phyloP scores from a whole-genome alignment of 129 eudicot species.

The Flaveria trinervia region DNA sequence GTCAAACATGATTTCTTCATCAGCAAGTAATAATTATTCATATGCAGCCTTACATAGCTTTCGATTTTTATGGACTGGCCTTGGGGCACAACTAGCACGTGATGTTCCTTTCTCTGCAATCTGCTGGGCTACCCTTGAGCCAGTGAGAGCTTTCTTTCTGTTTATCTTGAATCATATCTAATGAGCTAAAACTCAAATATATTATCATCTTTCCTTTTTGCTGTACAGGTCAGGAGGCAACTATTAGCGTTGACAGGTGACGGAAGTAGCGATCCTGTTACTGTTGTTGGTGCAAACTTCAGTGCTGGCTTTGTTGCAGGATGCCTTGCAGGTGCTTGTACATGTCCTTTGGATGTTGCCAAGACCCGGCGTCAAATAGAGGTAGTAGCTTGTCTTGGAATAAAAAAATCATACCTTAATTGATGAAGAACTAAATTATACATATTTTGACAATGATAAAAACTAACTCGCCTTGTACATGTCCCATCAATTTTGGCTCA shows the following conservation, averaged over 20 bases:
- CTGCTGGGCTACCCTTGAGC: conserved; percentile 94
- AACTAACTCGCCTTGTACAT: too few relatives aligned
- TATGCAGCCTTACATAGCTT: conserved; percentile 16
- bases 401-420: too few relatives aligned
- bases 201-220: neutral
- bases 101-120: conserved; percentile 96
- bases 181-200: neutral
- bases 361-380: conserved; percentile 91
- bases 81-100: conserved; percentile 90
- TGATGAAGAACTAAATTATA: too few relatives aligned
- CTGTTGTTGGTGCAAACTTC: conserved; percentile 71
- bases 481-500: too few relatives aligned
- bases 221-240: conserved; percentile 60
- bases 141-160: conserved; percentile 48
- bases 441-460: too few relatives aligned
- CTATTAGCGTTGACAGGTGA: conserved; percentile 47
- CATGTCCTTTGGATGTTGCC: conserved; percentile 94
- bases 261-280: conserved; percentile 36
- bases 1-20: neutral
- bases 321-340: conserved; percentile 72
- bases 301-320: conserved; percentile 88
- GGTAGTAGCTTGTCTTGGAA: conserved; percentile 38
- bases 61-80: conserved; percentile 87
- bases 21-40: conserved; percentile 34
- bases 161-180: neutral